phyloP scores from a whole-genome alignment of 371 early-diverging fungal genomes.

The Mucor circinelloides region DNA sequence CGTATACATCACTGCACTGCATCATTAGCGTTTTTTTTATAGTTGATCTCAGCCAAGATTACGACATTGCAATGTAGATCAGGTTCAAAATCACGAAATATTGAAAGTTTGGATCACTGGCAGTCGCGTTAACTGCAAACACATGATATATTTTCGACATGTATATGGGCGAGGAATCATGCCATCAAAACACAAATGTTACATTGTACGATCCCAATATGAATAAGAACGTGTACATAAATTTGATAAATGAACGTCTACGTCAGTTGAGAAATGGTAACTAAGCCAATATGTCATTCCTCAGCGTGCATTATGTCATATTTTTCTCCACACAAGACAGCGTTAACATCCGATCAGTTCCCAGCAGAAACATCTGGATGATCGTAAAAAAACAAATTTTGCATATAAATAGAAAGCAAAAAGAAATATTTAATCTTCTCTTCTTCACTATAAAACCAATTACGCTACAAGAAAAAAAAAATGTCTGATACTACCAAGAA shows the following conservation, averaged over 20 bases:
- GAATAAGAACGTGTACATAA: background rate
- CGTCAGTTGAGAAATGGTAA: background rate
- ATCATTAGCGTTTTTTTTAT: background rate
- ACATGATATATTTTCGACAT: background rate
- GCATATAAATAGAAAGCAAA: background rate
- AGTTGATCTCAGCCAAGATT: background rate
- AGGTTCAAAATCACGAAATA: background rate
- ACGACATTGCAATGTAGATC: background rate
- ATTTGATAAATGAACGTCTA: background rate
- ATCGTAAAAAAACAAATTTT: slow-evolving; percentile 1
- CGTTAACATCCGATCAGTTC: background rate
- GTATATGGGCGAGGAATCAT: background rate
- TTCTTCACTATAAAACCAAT: background rate
- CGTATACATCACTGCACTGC: background rate
- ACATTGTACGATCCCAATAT: background rate
- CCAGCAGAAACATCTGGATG: slow-evolving; percentile 1
- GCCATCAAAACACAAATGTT: background rate
- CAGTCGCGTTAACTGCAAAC: background rate
- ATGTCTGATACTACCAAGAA: background rate
- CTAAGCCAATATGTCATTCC: background rate
- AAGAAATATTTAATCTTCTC: background rate
- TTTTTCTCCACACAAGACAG: background rate
- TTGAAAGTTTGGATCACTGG: background rate
- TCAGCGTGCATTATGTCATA: background rate
- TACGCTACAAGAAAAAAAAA: background rate